Conservation (phyloP, 2,329 filamentous ascomycete species). For the Fulvia fulva region DNA sequence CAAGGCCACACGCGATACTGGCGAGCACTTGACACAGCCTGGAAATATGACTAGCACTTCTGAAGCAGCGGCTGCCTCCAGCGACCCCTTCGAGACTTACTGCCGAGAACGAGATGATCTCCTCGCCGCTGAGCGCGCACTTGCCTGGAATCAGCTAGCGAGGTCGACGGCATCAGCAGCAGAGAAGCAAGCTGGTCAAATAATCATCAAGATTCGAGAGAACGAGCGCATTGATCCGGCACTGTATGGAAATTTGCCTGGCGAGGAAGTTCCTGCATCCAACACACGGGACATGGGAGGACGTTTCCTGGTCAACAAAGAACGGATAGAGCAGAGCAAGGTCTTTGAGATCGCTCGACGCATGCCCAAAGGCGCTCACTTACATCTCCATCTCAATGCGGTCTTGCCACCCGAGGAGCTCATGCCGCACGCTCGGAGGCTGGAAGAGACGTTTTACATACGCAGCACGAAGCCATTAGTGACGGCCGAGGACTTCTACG, state of each 20-base stretch:
- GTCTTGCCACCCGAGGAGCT: slow-evolving; percentile 61
- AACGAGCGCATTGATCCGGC: slow-evolving; percentile 37
- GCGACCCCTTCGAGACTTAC: slow-evolving; percentile 21
- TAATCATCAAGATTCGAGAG: slow-evolving; percentile 40
- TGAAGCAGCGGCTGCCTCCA: neutral
- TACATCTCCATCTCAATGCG: slow-evolving; percentile 77
- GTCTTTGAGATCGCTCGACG: slow-evolving; percentile 54
- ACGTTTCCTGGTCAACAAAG: slow-evolving; percentile 44
- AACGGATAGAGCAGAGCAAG: slow-evolving; percentile 48
- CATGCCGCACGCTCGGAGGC: slow-evolving; percentile 51
- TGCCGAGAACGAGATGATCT: slow-evolving; percentile 25
- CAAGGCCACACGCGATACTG: too few relatives aligned
- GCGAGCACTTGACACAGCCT: neutral
- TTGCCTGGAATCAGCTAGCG: slow-evolving; percentile 37
- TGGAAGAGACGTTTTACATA: slow-evolving; percentile 63
- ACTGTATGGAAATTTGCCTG: slow-evolving; percentile 41
- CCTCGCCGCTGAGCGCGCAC: slow-evolving; percentile 29
- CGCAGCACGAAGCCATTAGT: slow-evolving; percentile 55
- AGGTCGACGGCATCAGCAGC: slow-evolving; percentile 21
- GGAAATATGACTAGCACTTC: neutral
- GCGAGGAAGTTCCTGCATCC: slow-evolving; percentile 39
- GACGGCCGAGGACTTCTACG: slow-evolving; percentile 38
- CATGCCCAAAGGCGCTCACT: slow-evolving; percentile 68
- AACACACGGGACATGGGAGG: slow-evolving; percentile 46
- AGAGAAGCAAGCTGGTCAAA: slow-evolving; percentile 33